These are phyloP conservation scores for Osmanthus fragrans DNA, from an alignment of 257 asterid genomes.

Conservation along the genomic window DNA sequence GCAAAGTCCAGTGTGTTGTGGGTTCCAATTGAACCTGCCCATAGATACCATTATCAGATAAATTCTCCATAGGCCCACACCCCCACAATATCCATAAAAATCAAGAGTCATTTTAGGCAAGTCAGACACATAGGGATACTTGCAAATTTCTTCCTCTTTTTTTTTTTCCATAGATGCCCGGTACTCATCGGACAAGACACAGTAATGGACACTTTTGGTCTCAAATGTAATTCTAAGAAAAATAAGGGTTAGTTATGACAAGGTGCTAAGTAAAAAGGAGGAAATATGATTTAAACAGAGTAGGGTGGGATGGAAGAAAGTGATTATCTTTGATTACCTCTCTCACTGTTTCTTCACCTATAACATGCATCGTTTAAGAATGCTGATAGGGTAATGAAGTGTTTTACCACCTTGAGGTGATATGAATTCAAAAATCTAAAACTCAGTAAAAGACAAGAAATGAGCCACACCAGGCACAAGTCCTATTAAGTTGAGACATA, in stretches of 20 bases:
- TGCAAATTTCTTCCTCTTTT: not conserved
- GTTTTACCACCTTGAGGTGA: not conserved
- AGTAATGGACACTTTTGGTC: not conserved
- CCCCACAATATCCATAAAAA: not conserved
- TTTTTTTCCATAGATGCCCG: not conserved
- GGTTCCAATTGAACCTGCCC: constrained; percentile 95
- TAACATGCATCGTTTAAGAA: not conserved
- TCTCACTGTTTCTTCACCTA: not conserved
- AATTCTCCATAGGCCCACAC: not conserved
- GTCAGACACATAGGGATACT: not conserved
- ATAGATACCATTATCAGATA: constrained; percentile 14
- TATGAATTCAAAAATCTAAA: not conserved
- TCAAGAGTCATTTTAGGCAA: not conserved
- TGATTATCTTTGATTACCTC: not conserved
- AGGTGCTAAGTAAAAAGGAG: not conserved
- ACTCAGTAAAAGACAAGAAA: not conserved
- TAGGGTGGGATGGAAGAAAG: not conserved
- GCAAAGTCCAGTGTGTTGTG: constrained; percentile 77
- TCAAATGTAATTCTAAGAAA: not conserved
- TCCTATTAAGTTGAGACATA: not conserved
- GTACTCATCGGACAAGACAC: not conserved
- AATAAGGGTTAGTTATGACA: not conserved
- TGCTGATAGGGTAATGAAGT: not conserved
- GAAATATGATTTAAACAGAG: not conserved
- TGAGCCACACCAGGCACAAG: not conserved